Evolutionary conservation across 1,284 basidiomycete species (phyloP).

Genomic region (Ustilago curta): DNA sequence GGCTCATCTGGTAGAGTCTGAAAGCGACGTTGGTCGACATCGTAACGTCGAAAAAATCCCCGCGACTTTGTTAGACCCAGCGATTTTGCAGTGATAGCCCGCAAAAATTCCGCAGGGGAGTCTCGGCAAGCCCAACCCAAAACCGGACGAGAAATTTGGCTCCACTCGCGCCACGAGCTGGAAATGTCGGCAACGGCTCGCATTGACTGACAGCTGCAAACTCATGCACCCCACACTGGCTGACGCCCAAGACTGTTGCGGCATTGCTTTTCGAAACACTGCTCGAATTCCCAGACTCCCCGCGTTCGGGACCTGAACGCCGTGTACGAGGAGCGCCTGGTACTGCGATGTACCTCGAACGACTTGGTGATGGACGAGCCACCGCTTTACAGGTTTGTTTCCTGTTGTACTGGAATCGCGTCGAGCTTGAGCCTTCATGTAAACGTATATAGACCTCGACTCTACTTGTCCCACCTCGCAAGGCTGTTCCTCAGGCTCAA

Average conservation of each 20-base stretch:
- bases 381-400: background rate
- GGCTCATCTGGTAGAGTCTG: no score
- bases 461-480: background rate
- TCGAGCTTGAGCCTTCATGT: no score
- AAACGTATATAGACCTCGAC: constrained; percentile 20
- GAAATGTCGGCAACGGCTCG: constrained; percentile 42
- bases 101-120: background rate
- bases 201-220: constrained; percentile 30
- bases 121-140: constrained; percentile 27
- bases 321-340: background rate
- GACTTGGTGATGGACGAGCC: background rate
- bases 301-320: background rate
- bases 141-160: constrained; percentile 28
- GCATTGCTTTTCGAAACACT: background rate
- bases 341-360: background rate
- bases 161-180: background rate
- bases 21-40: background rate
- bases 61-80: background rate
- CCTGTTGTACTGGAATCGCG: background rate
- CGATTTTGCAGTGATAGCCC: no score
- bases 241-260: constrained; percentile 13
- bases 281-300: no score
- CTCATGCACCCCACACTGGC: constrained; percentile 38
- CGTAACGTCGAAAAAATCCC: background rate
- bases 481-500: constrained; percentile 10